Evolutionary conservation across 495 filamentous ascomycete genomes (phyloP).

Genomic region (Hypoxylon perforatum): DNA sequence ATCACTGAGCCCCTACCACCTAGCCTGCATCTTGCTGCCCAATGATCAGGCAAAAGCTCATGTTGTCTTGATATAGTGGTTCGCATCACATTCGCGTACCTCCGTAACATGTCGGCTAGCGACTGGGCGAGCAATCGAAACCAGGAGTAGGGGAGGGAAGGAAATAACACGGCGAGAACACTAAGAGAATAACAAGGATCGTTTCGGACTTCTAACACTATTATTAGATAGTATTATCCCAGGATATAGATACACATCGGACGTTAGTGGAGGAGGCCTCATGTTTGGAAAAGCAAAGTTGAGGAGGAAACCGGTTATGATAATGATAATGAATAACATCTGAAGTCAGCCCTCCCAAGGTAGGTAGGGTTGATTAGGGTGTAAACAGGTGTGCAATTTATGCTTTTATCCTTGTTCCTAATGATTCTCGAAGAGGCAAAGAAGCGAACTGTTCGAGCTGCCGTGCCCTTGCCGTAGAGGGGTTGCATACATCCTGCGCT

Average conservation of each 20-base stretch:
- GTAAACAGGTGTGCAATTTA: not conserved
- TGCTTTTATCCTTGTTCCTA: not conserved
- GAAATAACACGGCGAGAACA: not conserved
- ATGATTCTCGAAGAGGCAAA: no score
- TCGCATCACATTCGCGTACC: slow-evolving; percentile 37
- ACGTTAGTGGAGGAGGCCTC: not conserved
- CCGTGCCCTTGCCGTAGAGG: no score
- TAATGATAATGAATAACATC: not conserved
- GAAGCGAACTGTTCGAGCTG: no score
- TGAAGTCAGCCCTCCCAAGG: not conserved
- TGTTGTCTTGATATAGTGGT: slow-evolving; percentile 37
- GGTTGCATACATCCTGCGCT: no score
- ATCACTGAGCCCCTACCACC: not conserved
- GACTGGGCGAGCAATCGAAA: slow-evolving; percentile 38
- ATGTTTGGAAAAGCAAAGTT: not conserved
- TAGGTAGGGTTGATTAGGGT: not conserved
- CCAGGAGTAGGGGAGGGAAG: slow-evolving; percentile 7
- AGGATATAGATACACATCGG: not conserved
- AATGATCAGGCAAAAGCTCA: slow-evolving; percentile 7
- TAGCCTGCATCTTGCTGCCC: no score
- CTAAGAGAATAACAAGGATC: not conserved
- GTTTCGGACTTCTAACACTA: not conserved
- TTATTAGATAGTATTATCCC: not conserved
- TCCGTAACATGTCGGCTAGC: slow-evolving; percentile 41
- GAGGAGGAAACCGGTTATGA: not conserved